Percentiles rank a stretch among this genome's conserved stretches.
Evolutionary conservation across 768 basidiomycete genomes (phyloP).

Genomic region (Cystofilobasidium macerans): DNA sequence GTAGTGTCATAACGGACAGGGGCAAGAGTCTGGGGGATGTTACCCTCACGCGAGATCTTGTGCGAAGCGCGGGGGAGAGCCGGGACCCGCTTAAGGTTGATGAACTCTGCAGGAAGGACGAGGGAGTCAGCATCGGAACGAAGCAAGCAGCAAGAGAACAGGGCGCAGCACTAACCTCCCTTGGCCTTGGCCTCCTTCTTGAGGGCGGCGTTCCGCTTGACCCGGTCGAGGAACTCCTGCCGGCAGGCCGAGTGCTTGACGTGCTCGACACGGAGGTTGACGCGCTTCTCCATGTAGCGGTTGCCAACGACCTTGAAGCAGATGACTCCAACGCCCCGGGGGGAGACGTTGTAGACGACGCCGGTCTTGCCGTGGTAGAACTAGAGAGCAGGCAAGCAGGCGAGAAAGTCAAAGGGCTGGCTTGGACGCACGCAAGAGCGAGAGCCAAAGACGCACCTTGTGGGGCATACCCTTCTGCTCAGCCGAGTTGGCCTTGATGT

Average conservation of each 20-base stretch:
- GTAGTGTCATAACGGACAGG: conserved; percentile 54
- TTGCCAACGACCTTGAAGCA: conserved; percentile 97
- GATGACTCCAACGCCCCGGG: conserved; percentile 87
- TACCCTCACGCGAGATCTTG: conserved; percentile 59
- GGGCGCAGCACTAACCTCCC: conserved; percentile 54
- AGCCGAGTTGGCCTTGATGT: conserved; percentile 98
- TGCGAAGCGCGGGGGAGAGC: conserved; percentile 66
- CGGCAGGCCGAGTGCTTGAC: conserved; percentile 28
- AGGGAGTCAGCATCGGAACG: not conserved
- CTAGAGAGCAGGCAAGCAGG: conserved; percentile 14
- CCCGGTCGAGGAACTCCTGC: conserved; percentile 83
- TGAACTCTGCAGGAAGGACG: conserved; percentile 49
- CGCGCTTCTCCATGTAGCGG: conserved; percentile 98
- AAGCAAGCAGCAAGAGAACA: not conserved
- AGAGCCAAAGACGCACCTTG: conserved; percentile 57
- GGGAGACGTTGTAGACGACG: conserved; percentile 96
- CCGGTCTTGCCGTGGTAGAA: conserved; percentile 71
- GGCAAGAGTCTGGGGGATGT: conserved; percentile 82
- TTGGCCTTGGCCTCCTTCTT: conserved; percentile 78
- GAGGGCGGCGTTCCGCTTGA: conserved; percentile 76
- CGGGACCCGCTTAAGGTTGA: conserved; percentile 76
- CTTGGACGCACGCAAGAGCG: too few species aligned
- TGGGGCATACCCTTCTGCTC: conserved; percentile 99
- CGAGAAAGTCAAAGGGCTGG: not conserved
- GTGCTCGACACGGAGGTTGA: conserved; percentile 55